Evolutionary conservation across 2,329 filamentous ascomycete species (phyloP).

Genomic region (Scleromitrula shiraiana): DNA sequence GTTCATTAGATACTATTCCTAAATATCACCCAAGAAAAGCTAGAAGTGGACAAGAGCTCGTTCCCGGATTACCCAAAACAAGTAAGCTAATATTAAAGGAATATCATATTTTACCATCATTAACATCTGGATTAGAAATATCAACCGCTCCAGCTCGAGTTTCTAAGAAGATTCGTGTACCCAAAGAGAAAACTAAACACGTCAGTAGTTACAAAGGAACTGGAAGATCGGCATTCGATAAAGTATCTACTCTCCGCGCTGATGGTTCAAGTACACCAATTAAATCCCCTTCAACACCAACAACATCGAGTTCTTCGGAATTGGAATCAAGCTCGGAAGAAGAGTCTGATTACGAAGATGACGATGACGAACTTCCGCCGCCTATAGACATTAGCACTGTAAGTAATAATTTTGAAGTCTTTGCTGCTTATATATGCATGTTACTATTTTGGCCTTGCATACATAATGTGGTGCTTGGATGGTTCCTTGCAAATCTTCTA

Average conservation of each 20-base stretch:
- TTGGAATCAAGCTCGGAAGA: conserved; percentile 28
- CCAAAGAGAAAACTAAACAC: conserved; percentile 20
- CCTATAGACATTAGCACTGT: conserved; percentile 26
- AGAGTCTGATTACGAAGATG: conserved; percentile 29
- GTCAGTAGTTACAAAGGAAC: conserved; percentile 25
- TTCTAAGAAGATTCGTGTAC: conserved; percentile 20
- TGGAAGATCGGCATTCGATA: conserved; percentile 16
- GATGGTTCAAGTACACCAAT: conserved; percentile 12
- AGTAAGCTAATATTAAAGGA: conserved; percentile 19
- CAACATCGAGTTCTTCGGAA: conserved; percentile 27
- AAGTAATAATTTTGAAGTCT: conserved; percentile 16
- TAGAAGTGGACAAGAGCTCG: conserved; percentile 25
- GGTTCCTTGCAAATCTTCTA: not conserved
- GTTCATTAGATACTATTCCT: conserved; percentile 23
- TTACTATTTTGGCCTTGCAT: no score
- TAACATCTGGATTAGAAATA: conserved; percentile 15
- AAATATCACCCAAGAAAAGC: conserved; percentile 28
- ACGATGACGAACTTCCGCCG: conserved; percentile 19
- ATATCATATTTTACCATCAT: conserved; percentile 4
- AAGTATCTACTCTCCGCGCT: conserved; percentile 16
- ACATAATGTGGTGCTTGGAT: not conserved
- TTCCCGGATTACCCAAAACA: conserved; percentile 25
- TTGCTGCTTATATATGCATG: no score
- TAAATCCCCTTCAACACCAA: conserved; percentile 18
- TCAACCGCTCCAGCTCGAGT: conserved; percentile 16